Evolutionary conservation across 2,329 filamentous ascomycete species (phyloP).

Genomic region (Thyridium curvatum): DNA sequence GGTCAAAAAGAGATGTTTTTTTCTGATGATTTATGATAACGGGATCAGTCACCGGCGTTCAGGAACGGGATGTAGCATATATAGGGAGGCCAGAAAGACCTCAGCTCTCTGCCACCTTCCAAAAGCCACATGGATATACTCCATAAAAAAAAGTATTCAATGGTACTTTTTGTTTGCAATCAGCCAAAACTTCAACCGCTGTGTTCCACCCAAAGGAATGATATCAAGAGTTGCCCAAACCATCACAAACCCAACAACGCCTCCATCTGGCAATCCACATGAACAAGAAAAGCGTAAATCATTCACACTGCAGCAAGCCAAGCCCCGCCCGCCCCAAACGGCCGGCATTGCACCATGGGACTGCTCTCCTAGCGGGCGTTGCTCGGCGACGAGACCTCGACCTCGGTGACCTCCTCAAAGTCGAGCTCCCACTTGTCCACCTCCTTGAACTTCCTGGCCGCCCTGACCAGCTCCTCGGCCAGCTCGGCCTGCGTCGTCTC

Average conservation of each 20-base stretch:
- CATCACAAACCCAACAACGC: not conserved
- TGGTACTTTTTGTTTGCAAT: too few species aligned
- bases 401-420: constrained; percentile 57
- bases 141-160: too few species aligned
- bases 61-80: too few species aligned
- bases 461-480: constrained; percentile 50
- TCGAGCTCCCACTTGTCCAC: constrained; percentile 64
- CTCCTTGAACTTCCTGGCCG: constrained; percentile 59
- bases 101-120: constrained; percentile 4
- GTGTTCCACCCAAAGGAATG: not conserved
- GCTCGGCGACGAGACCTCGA: constrained; percentile 46
- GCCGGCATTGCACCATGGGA: not conserved
- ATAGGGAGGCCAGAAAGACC: not conserved
- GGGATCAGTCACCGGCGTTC: too few species aligned
- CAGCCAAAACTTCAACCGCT: too few species aligned
- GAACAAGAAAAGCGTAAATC: not conserved
- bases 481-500: constrained; percentile 28
- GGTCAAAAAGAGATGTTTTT: too few species aligned
- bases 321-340: too few species aligned
- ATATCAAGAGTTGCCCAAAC: too few species aligned
- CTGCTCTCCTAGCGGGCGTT: constrained; percentile 35
- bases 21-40: too few species aligned
- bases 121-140: too few species aligned
- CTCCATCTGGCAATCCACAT: too few species aligned
- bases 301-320: too few species aligned